Base-by-base conservation (phyloP, 2,329 filamentous ascomycete genomes). In the Epichloe coenophiala region DNA sequence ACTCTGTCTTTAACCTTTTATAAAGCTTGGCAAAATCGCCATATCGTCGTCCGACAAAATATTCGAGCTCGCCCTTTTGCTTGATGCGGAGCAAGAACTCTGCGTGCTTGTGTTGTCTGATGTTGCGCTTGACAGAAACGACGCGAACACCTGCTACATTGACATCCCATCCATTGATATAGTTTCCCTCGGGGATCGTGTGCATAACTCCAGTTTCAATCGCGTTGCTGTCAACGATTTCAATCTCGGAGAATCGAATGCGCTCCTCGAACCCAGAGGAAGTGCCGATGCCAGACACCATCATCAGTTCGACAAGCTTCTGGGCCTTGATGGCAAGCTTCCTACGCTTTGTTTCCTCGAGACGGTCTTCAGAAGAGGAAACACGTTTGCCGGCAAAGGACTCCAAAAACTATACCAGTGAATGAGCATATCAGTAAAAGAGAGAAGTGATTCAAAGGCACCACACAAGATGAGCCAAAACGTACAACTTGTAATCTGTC, bases 291-390 rank as follows among this genome's bases (percentile, higher is more conserved):
- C 93, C 93, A 7, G 91, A 97, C 8, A 98, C 93, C 89, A 98
- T 96, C 93, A 98, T 98, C 54, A 98, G 75, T 73, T 98, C 93
- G 11, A 98, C 88, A 52, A 98, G 72, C 71, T 98, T 98, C 66
- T 93, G 84, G 45, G 87, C 88, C 76, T 98, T 98, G 59, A 84
- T 75, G 3, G 93, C 91, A 56, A 98, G 71, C 68, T 98, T 98
- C 57, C 83, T 78, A 52, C 93, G 80, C 72, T 98, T 98, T 9
- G 93, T 97, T 68, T 96, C 89, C 69, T 98, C 93, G 33, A 97
- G 72, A 4, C 93, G 81, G 65, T 98, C 93, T 69, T 97, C 93
- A 5, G 91, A 96, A 5, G 90, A 95, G 2, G 91, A 97, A 42
- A 98, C 96, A 65, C 91, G 86, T 66, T 97, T 98, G 64, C 85